These are phyloP conservation scores for Ophiostoma sp. DNA, from an alignment of 2,329 filamentous ascomycete species.

Conservation along the genomic window DNA sequence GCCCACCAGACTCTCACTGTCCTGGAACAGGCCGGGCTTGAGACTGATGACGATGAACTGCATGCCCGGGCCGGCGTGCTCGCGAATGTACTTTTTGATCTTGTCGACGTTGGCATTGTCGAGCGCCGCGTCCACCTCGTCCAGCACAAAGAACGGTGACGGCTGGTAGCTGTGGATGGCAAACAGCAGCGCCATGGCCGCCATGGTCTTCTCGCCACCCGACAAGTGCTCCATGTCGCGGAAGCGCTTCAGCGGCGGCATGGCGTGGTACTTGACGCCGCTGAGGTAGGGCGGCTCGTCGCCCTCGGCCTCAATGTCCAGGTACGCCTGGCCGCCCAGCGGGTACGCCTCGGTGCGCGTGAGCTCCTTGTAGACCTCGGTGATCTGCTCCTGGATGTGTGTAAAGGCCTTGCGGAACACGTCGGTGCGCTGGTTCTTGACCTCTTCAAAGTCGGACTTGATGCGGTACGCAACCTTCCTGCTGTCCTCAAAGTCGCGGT, in stretches of 20 bases:
- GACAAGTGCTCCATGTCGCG: conserved; percentile 98
- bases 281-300: conserved; percentile 84
- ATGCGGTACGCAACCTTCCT: conserved; percentile 60
- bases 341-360: conserved; percentile 88
- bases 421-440: conserved; percentile 78
- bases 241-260: conserved; percentile 97
- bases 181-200: conserved; percentile 90
- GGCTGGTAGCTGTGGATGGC: conserved; percentile 96
- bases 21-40: conserved; percentile 92
- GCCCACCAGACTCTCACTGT: conserved; percentile 90
- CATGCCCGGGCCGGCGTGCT: conserved; percentile 94
- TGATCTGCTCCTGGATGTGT: conserved; percentile 93
- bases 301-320: conserved; percentile 90
- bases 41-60: conserved; percentile 98
- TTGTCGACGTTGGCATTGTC: conserved; percentile 96
- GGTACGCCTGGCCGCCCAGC: conserved; percentile 80
- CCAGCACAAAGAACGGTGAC: conserved; percentile 93
- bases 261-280: conserved; percentile 96
- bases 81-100: conserved; percentile 91
- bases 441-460: conserved; percentile 58
- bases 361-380: conserved; percentile 88
- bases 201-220: conserved; percentile 98
- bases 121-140: conserved; percentile 96
- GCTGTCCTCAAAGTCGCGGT: conserved; percentile 84
- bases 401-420: conserved; percentile 93